Percentiles rank a stretch among this genome's conserved stretches.
These are phyloP conservation scores for Cordyceps pruinosa DNA, from an alignment of 2,329 filamentous ascomycete species.

Conservation along the genomic window DNA sequence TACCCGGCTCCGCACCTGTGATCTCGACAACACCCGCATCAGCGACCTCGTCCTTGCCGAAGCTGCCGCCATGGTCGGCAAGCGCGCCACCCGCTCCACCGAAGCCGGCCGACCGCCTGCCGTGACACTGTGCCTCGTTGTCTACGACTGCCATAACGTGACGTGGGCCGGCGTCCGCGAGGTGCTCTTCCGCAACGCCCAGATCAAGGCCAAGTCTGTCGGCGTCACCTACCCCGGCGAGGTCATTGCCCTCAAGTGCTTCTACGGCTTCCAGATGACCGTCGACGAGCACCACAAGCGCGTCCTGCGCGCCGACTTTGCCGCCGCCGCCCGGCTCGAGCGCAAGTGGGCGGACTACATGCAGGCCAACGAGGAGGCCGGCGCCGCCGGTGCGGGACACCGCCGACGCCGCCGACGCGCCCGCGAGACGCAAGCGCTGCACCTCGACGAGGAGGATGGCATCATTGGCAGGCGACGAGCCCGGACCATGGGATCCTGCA, in stretches of 20 bases:
- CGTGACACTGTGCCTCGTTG: constrained; percentile 66
- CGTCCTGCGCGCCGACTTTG: constrained; percentile 69
- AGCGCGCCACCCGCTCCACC: constrained; percentile 46
- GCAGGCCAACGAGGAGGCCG: constrained; percentile 83
- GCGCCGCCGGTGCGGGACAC: constrained; percentile 56
- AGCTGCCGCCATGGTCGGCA: constrained; percentile 71
- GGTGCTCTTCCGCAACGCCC: constrained; percentile 77
- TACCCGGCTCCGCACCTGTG: constrained; percentile 59
- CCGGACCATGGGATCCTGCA: constrained; percentile 55
- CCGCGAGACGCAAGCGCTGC: constrained; percentile 71
- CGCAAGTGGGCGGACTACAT: constrained; percentile 91
- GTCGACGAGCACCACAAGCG: constrained; percentile 90
- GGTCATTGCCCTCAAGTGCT: constrained; percentile 83
- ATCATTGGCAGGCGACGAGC: constrained; percentile 54
- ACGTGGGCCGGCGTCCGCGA: constrained; percentile 90
- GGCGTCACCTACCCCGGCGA: constrained; percentile 60
- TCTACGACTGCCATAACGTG: constrained; percentile 87
- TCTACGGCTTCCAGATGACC: constrained; percentile 91
- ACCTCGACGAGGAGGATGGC: constrained; percentile 74
- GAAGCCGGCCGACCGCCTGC: constrained; percentile 38
- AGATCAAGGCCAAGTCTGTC: constrained; percentile 44
- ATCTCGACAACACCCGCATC: constrained; percentile 90
- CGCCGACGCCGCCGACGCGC: constrained; percentile 69
- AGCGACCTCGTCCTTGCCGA: constrained; percentile 81
- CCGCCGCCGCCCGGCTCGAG: constrained; percentile 71